Percentiles rank a stretch among this genome's conserved stretches.
Evolutionary conservation across 2,329 filamentous ascomycete species (phyloP).

Genomic region (Seiridium unicorne): DNA sequence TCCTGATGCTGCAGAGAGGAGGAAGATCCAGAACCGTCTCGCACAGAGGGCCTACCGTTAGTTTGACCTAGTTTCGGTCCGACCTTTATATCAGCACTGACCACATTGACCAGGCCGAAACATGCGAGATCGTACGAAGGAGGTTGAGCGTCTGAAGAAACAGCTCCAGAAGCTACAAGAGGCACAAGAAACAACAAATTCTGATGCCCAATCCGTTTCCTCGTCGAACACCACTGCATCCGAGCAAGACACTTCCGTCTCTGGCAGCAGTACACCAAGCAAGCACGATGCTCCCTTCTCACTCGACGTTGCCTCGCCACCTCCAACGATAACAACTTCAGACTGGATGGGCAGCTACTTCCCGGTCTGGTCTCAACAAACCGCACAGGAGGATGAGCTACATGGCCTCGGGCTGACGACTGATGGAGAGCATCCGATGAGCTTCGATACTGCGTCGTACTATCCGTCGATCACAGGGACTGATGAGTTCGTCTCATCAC

Average conservation of each 20-base stretch:
- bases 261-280: background rate
- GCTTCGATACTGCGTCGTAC: constrained; percentile 18
- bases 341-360: constrained; percentile 16
- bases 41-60: constrained; percentile 31
- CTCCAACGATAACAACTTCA: background rate
- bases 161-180: constrained; percentile 30
- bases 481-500: constrained; percentile 14
- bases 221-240: background rate
- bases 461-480: constrained; percentile 20
- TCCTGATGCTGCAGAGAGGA: constrained; percentile 28
- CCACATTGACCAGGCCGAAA: constrained; percentile 23
- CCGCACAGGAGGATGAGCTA: constrained; percentile 19
- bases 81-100: constrained; percentile 9
- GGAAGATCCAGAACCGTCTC: constrained; percentile 33
- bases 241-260: background rate
- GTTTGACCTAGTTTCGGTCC: constrained; percentile 7
- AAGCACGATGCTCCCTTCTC: background rate
- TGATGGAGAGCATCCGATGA: constrained; percentile 21
- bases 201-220: background rate
- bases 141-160: constrained; percentile 31
- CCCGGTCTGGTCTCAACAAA: constrained; percentile 22
- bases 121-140: constrained; percentile 30
- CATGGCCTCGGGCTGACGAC: constrained; percentile 24
- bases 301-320: background rate
- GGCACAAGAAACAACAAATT: constrained; percentile 20